A percentile compares a stretch with the other conserved stretches of the same genome.
These are phyloP conservation scores for Meyerozyma sp. DNA, from an alignment of 1,139 yeast species.

Conservation along the genomic window DNA sequence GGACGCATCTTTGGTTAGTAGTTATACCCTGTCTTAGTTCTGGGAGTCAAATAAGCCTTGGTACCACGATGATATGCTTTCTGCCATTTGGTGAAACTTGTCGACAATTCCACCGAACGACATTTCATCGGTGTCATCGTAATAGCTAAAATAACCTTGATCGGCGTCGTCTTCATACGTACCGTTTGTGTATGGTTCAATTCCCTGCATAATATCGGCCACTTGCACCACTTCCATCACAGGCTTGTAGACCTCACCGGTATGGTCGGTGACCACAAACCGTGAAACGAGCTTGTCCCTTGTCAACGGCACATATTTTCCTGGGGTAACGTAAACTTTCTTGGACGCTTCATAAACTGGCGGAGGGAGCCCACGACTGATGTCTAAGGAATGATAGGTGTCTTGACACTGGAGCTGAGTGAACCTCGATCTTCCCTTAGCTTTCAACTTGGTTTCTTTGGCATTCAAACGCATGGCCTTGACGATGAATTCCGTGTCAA, in stretches of 20 bases:
- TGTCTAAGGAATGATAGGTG: constrained; percentile 48
- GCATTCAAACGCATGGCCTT: constrained; percentile 21
- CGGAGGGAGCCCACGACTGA: constrained; percentile 43
- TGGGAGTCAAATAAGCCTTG: neutral
- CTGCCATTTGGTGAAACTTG: neutral
- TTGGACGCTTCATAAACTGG: constrained; percentile 37
- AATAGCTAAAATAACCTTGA: neutral
- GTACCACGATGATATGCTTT: neutral
- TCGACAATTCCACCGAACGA: neutral
- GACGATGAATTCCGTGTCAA: constrained; percentile 20
- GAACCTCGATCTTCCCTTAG: constrained; percentile 19
- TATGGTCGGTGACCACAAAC: constrained; percentile 29
- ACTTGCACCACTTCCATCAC: constrained; percentile 14
- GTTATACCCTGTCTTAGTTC: neutral
- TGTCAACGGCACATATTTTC: constrained; percentile 41
- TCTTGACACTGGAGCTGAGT: constrained; percentile 35
- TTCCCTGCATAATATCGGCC: constrained; percentile 17
- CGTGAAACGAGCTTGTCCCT: constrained; percentile 33
- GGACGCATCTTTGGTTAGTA: neutral
- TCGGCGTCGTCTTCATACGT: constrained; percentile 5
- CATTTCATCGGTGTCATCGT: neutral
- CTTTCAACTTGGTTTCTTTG: constrained; percentile 19
- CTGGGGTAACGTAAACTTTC: constrained; percentile 43
- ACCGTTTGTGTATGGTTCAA: constrained; percentile 10
- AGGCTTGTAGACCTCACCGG: constrained; percentile 26